A percentile compares a stretch with the other conserved stretches of the same genome.
Conservation (phyloP, 805 yeast genomes). For the Isabelozyma gotoi region DNA sequence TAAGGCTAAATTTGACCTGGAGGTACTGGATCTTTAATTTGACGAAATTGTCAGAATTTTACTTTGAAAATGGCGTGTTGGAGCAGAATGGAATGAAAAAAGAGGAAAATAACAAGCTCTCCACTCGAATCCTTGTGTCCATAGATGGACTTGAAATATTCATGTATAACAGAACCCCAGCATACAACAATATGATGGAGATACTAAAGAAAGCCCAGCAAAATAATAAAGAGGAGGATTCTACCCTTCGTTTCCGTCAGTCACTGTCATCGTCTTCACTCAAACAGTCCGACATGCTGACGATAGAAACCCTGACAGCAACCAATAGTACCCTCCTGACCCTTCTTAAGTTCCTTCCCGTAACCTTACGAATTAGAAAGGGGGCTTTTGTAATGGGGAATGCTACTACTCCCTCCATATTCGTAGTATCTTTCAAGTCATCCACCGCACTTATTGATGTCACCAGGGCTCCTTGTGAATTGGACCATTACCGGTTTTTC, state of each 20-base stretch:
- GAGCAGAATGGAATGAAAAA: constrained; percentile 10
- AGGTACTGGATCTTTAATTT: constrained; percentile 72
- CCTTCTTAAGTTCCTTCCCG: constrained; percentile 51
- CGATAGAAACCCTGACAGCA: background rate
- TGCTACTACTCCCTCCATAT: constrained; percentile 67
- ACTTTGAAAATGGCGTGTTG: constrained; percentile 13
- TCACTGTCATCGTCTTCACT: constrained; percentile 1
- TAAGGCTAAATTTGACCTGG: constrained; percentile 83
- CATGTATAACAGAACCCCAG: constrained; percentile 73
- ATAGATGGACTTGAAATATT: constrained; percentile 82
- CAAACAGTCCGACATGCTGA: background rate
- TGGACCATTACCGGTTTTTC: constrained; percentile 58
- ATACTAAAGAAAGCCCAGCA: constrained; percentile 21
- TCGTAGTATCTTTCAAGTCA: constrained; percentile 58
- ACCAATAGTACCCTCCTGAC: constrained; percentile 9
- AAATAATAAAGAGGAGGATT: constrained; percentile 7
- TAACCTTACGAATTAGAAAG: constrained; percentile 56
- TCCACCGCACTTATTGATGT: constrained; percentile 62
- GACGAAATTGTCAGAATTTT: constrained; percentile 40
- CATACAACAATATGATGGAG: constrained; percentile 67
- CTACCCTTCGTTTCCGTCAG: constrained; percentile 1
- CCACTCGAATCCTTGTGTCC: constrained; percentile 55
- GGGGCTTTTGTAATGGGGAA: constrained; percentile 84
- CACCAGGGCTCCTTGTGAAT: constrained; percentile 37
- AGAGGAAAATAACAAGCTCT: constrained; percentile 47